A percentile compares a stretch with the other conserved stretches of the same genome.
These are phyloP conservation scores for Chaetomidium leptoderma DNA, from an alignment of 495 filamentous ascomycete species.

Conservation along the genomic window DNA sequence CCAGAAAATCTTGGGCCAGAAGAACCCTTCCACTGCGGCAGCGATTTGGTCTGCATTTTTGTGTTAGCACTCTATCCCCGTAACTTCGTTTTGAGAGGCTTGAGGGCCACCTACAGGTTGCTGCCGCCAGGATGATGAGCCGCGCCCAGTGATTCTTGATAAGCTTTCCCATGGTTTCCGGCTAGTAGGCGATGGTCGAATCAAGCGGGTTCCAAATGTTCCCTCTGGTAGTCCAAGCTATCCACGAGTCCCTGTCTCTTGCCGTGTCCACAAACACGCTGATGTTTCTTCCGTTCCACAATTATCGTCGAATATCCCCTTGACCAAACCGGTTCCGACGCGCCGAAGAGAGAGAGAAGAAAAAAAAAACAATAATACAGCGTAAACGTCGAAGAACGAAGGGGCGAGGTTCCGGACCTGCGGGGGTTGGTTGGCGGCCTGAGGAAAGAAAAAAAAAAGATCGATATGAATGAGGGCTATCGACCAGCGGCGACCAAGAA, in stretches of 20 bases:
- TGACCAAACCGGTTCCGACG: neutral
- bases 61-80: conserved; percentile 16
- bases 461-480: conserved; percentile 48
- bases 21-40: conserved; percentile 79
- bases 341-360: neutral
- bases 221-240: neutral
- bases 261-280: conserved; percentile 26
- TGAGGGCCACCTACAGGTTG: conserved; percentile 61
- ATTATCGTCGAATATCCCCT: conserved; percentile 1
- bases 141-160: conserved; percentile 99
- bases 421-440: conserved; percentile 24
- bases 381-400: conserved; percentile 27
- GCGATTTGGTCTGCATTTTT: conserved; percentile 66
- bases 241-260: conserved; percentile 27
- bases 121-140: conserved; percentile 81
- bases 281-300: conserved; percentile 8
- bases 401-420: conserved; percentile 49
- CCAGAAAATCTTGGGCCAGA: conserved; percentile 99
- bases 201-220: conserved; percentile 11
- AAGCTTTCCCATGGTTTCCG: conserved; percentile 78
- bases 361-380: conserved; percentile 19
- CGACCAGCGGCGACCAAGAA: conserved; percentile 42
- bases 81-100: neutral
- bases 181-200: conserved; percentile 12
- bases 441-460: conserved; percentile 14